Evolutionary conservation across 352 stramenopile species (phyloP).

Genomic region (Phytophthora sansomeana): DNA sequence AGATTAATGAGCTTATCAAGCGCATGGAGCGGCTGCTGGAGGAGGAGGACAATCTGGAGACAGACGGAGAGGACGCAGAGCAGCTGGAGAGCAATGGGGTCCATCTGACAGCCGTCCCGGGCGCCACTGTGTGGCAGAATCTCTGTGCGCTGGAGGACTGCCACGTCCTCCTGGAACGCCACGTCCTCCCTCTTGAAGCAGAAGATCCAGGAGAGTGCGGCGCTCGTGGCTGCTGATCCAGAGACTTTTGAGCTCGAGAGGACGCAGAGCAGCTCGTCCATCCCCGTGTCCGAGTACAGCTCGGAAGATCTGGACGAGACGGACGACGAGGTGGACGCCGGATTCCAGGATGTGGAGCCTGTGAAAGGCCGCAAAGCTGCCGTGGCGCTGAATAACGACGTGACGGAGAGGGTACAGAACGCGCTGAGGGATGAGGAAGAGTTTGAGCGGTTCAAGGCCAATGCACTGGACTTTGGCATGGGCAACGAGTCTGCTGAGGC

Average conservation of each 20-base stretch:
- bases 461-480: constrained; percentile 79
- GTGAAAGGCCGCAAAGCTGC: constrained; percentile 81
- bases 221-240: constrained; percentile 53
- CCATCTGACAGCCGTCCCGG: constrained; percentile 47
- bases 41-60: constrained; percentile 66
- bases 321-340: constrained; percentile 53
- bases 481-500: constrained; percentile 63
- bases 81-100: constrained; percentile 44
- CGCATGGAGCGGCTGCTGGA: constrained; percentile 67
- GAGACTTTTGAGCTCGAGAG: constrained; percentile 51
- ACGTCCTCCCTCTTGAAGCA: constrained; percentile 59
- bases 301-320: constrained; percentile 60
- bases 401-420: constrained; percentile 67
- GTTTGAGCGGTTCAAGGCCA: constrained; percentile 83
- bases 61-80: constrained; percentile 42
- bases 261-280: constrained; percentile 51
- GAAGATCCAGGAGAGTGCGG: constrained; percentile 71
- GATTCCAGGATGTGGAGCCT: constrained; percentile 79
- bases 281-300: constrained; percentile 56
- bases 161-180: constrained; percentile 41
- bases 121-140: constrained; percentile 74
- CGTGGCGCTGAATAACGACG: constrained; percentile 79
- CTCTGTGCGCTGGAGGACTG: constrained; percentile 70
- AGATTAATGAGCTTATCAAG: constrained; percentile 64
- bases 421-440: constrained; percentile 60